These are phyloP conservation scores for Xylaria nigripes DNA, from an alignment of 495 filamentous ascomycete genomes.

Conservation along the genomic window DNA sequence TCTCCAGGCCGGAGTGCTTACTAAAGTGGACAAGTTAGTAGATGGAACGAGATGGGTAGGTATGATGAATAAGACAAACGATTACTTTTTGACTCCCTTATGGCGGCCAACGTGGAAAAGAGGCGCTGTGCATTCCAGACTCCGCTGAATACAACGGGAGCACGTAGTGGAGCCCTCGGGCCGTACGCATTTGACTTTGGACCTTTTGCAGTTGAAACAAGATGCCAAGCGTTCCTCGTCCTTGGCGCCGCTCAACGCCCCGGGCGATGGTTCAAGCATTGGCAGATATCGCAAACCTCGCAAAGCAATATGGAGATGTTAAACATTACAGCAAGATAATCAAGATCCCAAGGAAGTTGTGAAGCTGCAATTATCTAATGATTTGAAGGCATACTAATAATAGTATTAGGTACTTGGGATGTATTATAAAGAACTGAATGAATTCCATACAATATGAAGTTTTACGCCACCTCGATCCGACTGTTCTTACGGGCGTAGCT, in stretches of 20 bases:
- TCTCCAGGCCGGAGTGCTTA: conserved; percentile 65
- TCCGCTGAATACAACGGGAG: conserved; percentile 52
- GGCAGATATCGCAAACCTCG: conserved; percentile 9
- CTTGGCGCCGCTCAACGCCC: conserved; percentile 19
- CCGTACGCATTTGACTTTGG: conserved; percentile 54
- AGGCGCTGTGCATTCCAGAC: conserved; percentile 55
- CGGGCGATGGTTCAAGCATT: conserved; percentile 23
- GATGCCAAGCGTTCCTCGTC: conserved; percentile 43
- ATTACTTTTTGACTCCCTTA: conserved; percentile 69
- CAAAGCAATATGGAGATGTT: background rate
- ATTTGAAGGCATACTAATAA: too few relatives aligned
- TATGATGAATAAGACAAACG: background rate
- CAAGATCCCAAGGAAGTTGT: background rate
- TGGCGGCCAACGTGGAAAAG: conserved; percentile 62
- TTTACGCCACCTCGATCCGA: too few relatives aligned
- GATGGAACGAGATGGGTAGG: conserved; percentile 2
- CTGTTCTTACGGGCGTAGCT: too few relatives aligned
- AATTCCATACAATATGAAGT: too few relatives aligned
- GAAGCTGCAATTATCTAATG: too few relatives aligned
- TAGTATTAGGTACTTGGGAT: too few relatives aligned
- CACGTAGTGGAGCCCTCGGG: conserved; percentile 47
- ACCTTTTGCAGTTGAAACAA: conserved; percentile 59
- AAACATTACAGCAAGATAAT: conserved; percentile 3
- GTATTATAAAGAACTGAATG: too few relatives aligned
- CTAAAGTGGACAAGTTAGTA: conserved; percentile 29